Evolutionary conservation across 106 monocot species (phyloP), one percentile per base, ranked within the genome.

Genomic region (Dendrobium chrysotoxum): DNA sequence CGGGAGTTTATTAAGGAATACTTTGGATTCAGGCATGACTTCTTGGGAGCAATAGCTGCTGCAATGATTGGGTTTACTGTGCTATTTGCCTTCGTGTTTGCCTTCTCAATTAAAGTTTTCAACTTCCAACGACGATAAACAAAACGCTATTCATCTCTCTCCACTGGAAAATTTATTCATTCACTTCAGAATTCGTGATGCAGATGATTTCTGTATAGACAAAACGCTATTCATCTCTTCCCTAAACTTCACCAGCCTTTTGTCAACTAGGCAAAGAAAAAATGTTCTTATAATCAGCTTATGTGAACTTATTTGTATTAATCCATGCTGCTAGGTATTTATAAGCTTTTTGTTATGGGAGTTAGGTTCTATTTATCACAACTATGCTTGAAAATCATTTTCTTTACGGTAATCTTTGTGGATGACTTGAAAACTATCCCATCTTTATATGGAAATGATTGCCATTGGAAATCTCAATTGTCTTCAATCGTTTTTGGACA

Each of bases 51-150:
- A 18, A 20, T 73, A 15, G 78, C 83, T 9, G 55, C 46, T 28
- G 83, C 83, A 18, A 57, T 83, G 74, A 38, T 83, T 70, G 83
- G 78, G 16, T 83, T 83, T 50, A 57, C 79, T 55, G 15, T 83
- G 57, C 79, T 83, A 28, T 83, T 83, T 26, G 83, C 83, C 25
- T 68, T 79, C 13, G 83, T 83, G 13, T 83, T 83, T 74, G 78
- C 83, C 6, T 78, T 83, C 25, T 50, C 83, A 15, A 83, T 83
- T 70, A 83, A 79, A 73, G 35, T 53, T 25, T 83, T 83, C 57
- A 83, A 83, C 41, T 83, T 83, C 73, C 85, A 90, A 75, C 85
- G 76, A 54, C 71, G 87, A 77, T 30, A 79, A 21, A 20, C 5
- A 38, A 20, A 40, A 41, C 41, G 18, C 40, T 40, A 18, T 11